Evolutionary conservation across 495 filamentous ascomycete genomes (phyloP).

Genomic region (Talaromyces wortmannii): DNA sequence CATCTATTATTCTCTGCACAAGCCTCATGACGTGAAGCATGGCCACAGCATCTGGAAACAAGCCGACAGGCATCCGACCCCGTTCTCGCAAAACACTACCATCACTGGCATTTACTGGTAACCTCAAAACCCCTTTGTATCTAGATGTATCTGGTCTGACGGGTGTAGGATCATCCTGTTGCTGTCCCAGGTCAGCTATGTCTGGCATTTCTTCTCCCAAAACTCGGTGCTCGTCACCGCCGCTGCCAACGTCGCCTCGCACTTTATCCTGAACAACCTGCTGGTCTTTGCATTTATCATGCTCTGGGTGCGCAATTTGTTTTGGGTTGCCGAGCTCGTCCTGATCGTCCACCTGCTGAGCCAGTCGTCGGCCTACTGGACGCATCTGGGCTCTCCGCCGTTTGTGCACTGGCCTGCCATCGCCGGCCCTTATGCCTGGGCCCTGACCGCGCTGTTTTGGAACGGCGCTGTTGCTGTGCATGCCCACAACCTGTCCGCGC

Average conservation of each 20-base stretch:
- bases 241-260: constrained; percentile 70
- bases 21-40: constrained; percentile 52
- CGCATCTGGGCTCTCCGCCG: constrained; percentile 56
- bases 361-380: constrained; percentile 70
- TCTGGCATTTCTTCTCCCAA: constrained; percentile 66
- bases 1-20: constrained; percentile 61
- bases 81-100: constrained; percentile 66
- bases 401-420: constrained; percentile 70
- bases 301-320: constrained; percentile 70
- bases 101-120: constrained; percentile 77
- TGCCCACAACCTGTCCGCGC: constrained; percentile 50
- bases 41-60: constrained; percentile 60
- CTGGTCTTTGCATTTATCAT: constrained; percentile 72
- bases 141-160: neutral
- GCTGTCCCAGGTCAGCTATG: constrained; percentile 67
- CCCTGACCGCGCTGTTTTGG: constrained; percentile 77
- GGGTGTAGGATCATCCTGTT: constrained; percentile 61
- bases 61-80: constrained; percentile 55
- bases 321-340: constrained; percentile 65
- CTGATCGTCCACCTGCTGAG: constrained; percentile 77
- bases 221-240: constrained; percentile 50
- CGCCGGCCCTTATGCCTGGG: constrained; percentile 76
- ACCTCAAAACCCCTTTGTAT: neutral
- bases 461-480: constrained; percentile 72
- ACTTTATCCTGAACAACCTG: constrained; percentile 83